A percentile compares a stretch with the other conserved stretches of the same genome.
Conservation (phyloP, 192 early-diverging fungal species). For the Coemansia sp. region DNA sequence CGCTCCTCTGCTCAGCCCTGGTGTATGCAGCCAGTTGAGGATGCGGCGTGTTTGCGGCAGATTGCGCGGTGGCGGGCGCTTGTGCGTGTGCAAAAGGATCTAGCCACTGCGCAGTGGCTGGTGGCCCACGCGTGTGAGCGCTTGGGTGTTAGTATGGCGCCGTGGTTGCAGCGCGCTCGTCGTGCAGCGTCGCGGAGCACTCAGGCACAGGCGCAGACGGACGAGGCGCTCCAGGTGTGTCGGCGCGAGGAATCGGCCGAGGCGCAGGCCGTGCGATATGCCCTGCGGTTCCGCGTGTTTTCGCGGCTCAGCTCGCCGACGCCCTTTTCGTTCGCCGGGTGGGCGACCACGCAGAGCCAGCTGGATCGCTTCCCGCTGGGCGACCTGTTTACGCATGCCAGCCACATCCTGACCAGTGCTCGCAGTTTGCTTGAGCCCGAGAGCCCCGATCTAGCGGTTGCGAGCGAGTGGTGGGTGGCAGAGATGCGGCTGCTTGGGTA, state of each 20-base stretch:
- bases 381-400: conserved; percentile 32
- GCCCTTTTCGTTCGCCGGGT: conserved; percentile 22
- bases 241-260: conserved; percentile 7
- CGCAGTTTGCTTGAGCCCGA: conserved; percentile 1
- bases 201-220: background rate
- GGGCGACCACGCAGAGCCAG: conserved; percentile 16
- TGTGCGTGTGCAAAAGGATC: conserved; percentile 16
- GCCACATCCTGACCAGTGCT: conserved; percentile 4
- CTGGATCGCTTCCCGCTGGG: conserved; percentile 18
- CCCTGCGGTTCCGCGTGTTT: conserved; percentile 32
- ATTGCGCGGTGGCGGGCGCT: conserved; percentile 14
- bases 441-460: background rate
- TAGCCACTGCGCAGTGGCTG: conserved; percentile 37
- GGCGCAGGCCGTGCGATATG: conserved; percentile 17
- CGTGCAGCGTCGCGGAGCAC: background rate
- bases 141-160: conserved; percentile 17
- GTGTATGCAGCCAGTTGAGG: background rate
- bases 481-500: conserved; percentile 5
- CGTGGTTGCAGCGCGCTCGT: conserved; percentile 16
- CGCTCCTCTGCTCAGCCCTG: background rate
- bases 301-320: conserved; percentile 35
- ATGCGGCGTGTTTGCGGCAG: conserved; percentile 6
- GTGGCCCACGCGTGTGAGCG: conserved; percentile 27
- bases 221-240: conserved; percentile 8
- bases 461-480: too few relatives aligned